Evolutionary conservation across 768 basidiomycete species (phyloP).

Genomic region (Rhizopogon vinicolor): DNA sequence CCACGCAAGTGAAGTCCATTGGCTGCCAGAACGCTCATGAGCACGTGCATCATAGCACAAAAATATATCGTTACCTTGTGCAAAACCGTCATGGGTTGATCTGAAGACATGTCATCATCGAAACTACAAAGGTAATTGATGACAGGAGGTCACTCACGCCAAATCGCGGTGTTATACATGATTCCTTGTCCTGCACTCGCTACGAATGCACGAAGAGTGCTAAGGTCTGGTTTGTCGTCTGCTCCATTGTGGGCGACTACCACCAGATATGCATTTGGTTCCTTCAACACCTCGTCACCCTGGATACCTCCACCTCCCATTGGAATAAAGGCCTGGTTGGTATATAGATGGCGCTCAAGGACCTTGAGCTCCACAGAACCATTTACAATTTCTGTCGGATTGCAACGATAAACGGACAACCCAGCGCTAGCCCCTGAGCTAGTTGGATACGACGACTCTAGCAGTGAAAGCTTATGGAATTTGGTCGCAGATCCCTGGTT

Average conservation of each 20-base stretch:
- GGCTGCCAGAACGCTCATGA: constrained; percentile 35
- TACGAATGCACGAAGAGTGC: constrained; percentile 75
- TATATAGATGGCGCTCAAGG: constrained; percentile 87
- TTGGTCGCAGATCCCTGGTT: constrained; percentile 91
- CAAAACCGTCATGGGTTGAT: constrained; percentile 89
- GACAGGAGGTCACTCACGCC: constrained; percentile 67
- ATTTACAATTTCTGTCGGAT: constrained; percentile 41
- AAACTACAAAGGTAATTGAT: constrained; percentile 1
- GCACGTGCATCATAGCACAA: constrained; percentile 4
- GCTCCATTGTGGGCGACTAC: constrained; percentile 78
- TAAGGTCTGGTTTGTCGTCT: constrained; percentile 74
- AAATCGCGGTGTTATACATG: constrained; percentile 75
- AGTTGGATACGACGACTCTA: constrained; percentile 61
- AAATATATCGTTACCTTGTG: constrained; percentile 48
- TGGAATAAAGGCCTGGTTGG: constrained; percentile 91
- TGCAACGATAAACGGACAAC: constrained; percentile 83
- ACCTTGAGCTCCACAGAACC: constrained; percentile 57
- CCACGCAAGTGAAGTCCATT: constrained; percentile 85
- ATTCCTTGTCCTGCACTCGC: constrained; percentile 82
- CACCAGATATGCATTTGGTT: constrained; percentile 65
- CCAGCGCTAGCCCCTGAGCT: constrained; percentile 54
- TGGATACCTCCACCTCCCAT: constrained; percentile 61
- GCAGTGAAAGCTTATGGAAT: constrained; percentile 85
- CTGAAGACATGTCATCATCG: constrained; percentile 33
- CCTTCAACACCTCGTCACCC: constrained; percentile 41